Base-by-base conservation (phyloP, 2,329 filamentous ascomycete species). In the Akanthomyces lecanii region DNA sequence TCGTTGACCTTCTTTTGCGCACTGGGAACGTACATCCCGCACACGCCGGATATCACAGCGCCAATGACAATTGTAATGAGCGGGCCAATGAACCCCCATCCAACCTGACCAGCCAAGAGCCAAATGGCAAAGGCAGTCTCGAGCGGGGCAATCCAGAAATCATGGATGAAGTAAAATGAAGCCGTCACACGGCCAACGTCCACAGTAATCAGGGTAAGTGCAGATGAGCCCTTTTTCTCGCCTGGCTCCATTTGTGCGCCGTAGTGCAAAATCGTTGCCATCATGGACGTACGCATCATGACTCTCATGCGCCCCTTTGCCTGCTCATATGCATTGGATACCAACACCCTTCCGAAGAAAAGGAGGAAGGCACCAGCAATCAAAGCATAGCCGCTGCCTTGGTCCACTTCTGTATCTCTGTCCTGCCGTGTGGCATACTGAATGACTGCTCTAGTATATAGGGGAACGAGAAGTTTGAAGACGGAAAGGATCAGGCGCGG, bases 1-100 rank as follows among this genome's bases (percentile, higher is more conserved):
- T 69, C 72, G 18, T 69, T 66, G 69, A 71, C 72, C 28, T 52
- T 47, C 4, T 64, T 65, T 10, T 64, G 60, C 1, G 67, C 67
- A 45, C 50, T 56, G 1, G 63, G 62, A 63, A 68, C 66, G 23
- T 40, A 56, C 12, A 64, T 62, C 3, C 25, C 18, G 8, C 21
- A 18, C n/a, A 47, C 12, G 14, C 25, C 40, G 47, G 67, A 11
- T 64, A 52, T 18, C 42, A 61, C 33, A 44, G 61, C 66, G 6
- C 60, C 63, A 11, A 65, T 3, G 16, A 65, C 30, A 30, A 67
- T 55, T 8, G 66, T 65, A n/a, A 65, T 38, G 3, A 55, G 61
- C 10, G 66, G 66, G 3, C 65, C 66, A 4, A 67, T n/a, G 16
- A 47, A 65, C 23, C 66, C 63, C 12, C 58, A 54, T 1, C 63